Evolutionary conservation across 2,329 filamentous ascomycete species (phyloP).

Genomic region (Zelopaecilomyces penicillatus): DNA sequence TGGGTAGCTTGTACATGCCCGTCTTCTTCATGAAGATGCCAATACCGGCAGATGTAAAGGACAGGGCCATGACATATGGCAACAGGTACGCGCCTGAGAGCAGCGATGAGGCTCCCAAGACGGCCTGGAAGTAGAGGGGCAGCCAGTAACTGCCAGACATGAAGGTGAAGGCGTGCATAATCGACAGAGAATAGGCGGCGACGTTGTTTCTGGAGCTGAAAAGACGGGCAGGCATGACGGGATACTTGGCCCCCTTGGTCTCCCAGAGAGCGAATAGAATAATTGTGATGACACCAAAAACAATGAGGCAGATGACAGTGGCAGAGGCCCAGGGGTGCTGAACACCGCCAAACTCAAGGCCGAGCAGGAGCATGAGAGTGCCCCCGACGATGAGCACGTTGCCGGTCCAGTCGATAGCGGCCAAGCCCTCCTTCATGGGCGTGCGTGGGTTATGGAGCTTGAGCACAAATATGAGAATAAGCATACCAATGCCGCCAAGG

Average conservation of each 20-base stretch:
- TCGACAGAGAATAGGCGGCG: constrained; percentile 56
- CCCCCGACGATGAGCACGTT: constrained; percentile 59
- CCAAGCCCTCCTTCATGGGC: constrained; percentile 51
- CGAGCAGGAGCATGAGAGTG: constrained; percentile 78
- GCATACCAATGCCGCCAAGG: constrained; percentile 36
- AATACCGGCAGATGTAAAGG: constrained; percentile 49
- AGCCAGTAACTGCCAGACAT: constrained; percentile 73
- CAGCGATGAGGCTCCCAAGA: constrained; percentile 59
- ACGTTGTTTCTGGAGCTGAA: constrained; percentile 60
- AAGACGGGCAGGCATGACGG: constrained; percentile 66
- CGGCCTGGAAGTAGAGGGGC: constrained; percentile 76
- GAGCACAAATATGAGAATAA: constrained; percentile 51
- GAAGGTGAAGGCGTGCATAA: constrained; percentile 69
- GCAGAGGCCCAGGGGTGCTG: constrained; percentile 66
- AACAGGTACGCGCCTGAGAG: constrained; percentile 68
- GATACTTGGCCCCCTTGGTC: constrained; percentile 63
- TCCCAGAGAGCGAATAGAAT: constrained; percentile 65
- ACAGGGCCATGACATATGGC: constrained; percentile 60
- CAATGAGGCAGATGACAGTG: constrained; percentile 66
- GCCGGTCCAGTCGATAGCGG: constrained; percentile 53
- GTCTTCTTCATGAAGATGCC: constrained; percentile 54
- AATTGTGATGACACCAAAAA: constrained; percentile 60
- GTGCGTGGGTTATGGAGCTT: constrained; percentile 62
- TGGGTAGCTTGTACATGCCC: constrained; percentile 54
- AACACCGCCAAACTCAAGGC: constrained; percentile 76